Percentiles rank a stretch among this genome's conserved stretches.
Conservation (phyloP, 2,329 filamentous ascomycete genomes). For the Exophiala calicioides region DNA sequence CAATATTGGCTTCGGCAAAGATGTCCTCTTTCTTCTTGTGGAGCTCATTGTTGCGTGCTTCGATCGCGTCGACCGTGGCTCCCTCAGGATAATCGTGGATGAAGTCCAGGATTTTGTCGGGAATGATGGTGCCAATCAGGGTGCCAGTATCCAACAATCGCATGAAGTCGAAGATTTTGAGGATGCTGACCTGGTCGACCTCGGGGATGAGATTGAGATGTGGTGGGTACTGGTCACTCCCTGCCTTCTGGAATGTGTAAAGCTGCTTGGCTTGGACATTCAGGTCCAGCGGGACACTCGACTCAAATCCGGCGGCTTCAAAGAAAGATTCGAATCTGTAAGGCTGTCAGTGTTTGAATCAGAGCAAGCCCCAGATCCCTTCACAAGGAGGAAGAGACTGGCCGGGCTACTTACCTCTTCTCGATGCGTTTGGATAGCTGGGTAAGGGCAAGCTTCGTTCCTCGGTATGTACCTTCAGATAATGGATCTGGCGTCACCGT, state of each 20-base stretch:
- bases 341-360: neutral
- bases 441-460: constrained; percentile 24
- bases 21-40: constrained; percentile 42
- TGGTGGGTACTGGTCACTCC: constrained; percentile 22
- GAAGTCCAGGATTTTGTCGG: constrained; percentile 11
- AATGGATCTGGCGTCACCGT: constrained; percentile 10
- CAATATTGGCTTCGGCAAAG: constrained; percentile 32
- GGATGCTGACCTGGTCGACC: constrained; percentile 16
- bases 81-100: constrained; percentile 16
- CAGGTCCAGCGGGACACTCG: constrained; percentile 6
- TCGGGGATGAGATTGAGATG: constrained; percentile 21
- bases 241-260: constrained; percentile 16
- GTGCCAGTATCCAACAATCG: constrained; percentile 18
- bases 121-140: constrained; percentile 7
- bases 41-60: constrained; percentile 40
- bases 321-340: constrained; percentile 16
- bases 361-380: too few relatives aligned
- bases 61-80: constrained; percentile 18
- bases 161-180: constrained; percentile 14
- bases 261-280: constrained; percentile 11
- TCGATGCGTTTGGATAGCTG: constrained; percentile 13
- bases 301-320: constrained; percentile 12
- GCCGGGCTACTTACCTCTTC: constrained; percentile 1
- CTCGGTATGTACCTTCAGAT: constrained; percentile 21
- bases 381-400: too few relatives aligned